Base-by-base conservation (phyloP, 257 asterid genomes). In the Penstemon davidsonii region DNA sequence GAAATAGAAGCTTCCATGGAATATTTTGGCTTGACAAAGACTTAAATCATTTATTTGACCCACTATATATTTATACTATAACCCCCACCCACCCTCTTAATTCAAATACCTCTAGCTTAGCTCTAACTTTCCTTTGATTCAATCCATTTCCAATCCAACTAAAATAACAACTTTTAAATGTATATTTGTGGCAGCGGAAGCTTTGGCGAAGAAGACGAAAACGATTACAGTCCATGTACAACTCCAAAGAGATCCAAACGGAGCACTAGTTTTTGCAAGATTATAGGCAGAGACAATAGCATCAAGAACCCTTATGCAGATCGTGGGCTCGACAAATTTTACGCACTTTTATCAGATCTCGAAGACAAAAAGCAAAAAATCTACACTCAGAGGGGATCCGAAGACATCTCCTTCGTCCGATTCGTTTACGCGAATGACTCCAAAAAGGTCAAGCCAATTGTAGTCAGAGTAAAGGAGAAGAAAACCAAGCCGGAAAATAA, bases 131-230 rank as follows among this genome's bases (percentile, higher is more conserved):
- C 33, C 33, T 25, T 25, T 25, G 33, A 25, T 25, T 49, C 54
- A 49, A 49, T 11, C 18, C 13, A 49, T 49, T 49, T 49, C 18
- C 54, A 49, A 49, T 4, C 11, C 11, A 49, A 12, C 33, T 10
- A 9, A 10, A 10, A 4, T 49, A 13, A 49, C 54, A 2, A 49
- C 8, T 49, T 25, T 13, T 8, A 40, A 42, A 68, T 73, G 37
- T 78, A 75, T 62, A 67, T 79, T 55, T 83, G 88, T 60, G 80
- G 87, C 53, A 71, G 80, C 55, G 78, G 87, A 38, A 74, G 82
- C 63, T 79, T 76, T 65, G 71, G 71, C 45, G 66, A 65, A 63
- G 70, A 64, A 51, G 50, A 63, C 33, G 75, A 57, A 25, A 25
- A 1, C 36, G 81, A 70, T 40, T 76, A 83, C 43, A 18, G 61